Conservation (phyloP, 2,329 filamentous ascomycete genomes). For the Parastagonospora nodorum region DNA sequence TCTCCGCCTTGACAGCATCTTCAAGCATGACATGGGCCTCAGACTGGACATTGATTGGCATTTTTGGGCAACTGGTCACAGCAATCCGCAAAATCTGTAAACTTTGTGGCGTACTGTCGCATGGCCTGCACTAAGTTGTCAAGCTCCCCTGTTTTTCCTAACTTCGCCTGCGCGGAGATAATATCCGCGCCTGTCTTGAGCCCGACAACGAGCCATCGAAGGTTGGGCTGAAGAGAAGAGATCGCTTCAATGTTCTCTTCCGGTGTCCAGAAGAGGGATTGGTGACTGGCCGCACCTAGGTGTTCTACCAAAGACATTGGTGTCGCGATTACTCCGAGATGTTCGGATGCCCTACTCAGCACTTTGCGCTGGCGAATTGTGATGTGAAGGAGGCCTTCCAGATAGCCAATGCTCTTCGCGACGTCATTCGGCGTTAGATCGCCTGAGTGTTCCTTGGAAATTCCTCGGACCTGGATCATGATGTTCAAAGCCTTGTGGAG, state of each 20-base stretch:
- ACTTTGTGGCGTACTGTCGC: constrained; percentile 27
- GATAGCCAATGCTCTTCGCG: constrained; percentile 75
- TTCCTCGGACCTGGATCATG: constrained; percentile 68
- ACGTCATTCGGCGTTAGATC: constrained; percentile 85
- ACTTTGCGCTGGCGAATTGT: constrained; percentile 63
- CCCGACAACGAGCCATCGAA: constrained; percentile 71
- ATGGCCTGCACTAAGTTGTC: constrained; percentile 29
- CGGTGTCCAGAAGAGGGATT: constrained; percentile 21
- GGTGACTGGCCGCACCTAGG: constrained; percentile 27
- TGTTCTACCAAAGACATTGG: constrained; percentile 43
- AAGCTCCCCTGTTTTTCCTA: constrained; percentile 56
- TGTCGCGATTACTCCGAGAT: constrained; percentile 45
- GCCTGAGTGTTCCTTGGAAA: constrained; percentile 75
- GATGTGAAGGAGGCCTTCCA: constrained; percentile 83
- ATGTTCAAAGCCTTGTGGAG: constrained; percentile 81
- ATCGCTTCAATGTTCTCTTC: constrained; percentile 13
- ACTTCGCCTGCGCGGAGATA: constrained; percentile 68
- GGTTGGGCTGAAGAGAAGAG: constrained; percentile 18
- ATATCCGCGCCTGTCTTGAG: constrained; percentile 66
- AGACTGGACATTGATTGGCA: constrained; percentile 37
- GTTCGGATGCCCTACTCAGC: constrained; percentile 34
- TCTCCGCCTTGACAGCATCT: constrained; percentile 15
- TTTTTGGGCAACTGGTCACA: constrained; percentile 27
- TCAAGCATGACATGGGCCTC: constrained; percentile 18
- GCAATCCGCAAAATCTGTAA: constrained; percentile 19